phyloP scores from a whole-genome alignment of 2,329 filamentous ascomycete species.

The Fusarium incarnatum region DNA sequence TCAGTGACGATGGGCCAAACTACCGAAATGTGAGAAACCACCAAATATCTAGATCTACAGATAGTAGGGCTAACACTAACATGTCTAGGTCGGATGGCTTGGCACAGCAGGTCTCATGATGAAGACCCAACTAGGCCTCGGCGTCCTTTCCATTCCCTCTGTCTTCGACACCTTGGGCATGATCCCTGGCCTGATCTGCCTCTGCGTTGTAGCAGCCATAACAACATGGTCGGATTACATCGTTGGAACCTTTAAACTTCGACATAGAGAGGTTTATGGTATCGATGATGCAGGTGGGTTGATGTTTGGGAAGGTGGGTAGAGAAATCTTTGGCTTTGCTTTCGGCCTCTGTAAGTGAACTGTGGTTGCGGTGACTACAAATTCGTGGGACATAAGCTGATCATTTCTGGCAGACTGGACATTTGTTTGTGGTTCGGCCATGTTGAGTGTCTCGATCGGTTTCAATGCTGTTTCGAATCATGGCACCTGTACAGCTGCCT shows the following conservation, averaged over 20 bases:
- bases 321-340: slow-evolving; percentile 54
- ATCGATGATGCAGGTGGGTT: slow-evolving; percentile 64
- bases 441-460: slow-evolving; percentile 52
- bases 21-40: slow-evolving; percentile 45
- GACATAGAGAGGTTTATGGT: slow-evolving; percentile 63
- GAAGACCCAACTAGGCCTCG: slow-evolving; percentile 60
- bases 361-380: no score
- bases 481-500: slow-evolving; percentile 55
- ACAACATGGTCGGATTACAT: slow-evolving; percentile 63
- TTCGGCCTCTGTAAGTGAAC: slow-evolving; percentile 51
- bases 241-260: slow-evolving; percentile 63
- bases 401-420: slow-evolving; percentile 33
- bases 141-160: slow-evolving; percentile 61
- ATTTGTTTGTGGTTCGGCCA: slow-evolving; percentile 35
- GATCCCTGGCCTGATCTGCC: slow-evolving; percentile 59
- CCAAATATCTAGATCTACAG: background rate
- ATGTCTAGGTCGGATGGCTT: slow-evolving; percentile 55
- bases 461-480: slow-evolving; percentile 55
- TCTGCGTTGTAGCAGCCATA: slow-evolving; percentile 55
- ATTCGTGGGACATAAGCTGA: background rate
- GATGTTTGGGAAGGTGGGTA: slow-evolving; percentile 61
- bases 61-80: background rate
- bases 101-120: slow-evolving; percentile 60
- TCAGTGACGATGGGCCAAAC: slow-evolving; percentile 48
- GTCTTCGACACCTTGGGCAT: slow-evolving; percentile 60